Percentiles rank a stretch among this genome's conserved stretches.
phyloP scores from a whole-genome alignment of 768 basidiomycete species.

The Suillus subaureus region DNA sequence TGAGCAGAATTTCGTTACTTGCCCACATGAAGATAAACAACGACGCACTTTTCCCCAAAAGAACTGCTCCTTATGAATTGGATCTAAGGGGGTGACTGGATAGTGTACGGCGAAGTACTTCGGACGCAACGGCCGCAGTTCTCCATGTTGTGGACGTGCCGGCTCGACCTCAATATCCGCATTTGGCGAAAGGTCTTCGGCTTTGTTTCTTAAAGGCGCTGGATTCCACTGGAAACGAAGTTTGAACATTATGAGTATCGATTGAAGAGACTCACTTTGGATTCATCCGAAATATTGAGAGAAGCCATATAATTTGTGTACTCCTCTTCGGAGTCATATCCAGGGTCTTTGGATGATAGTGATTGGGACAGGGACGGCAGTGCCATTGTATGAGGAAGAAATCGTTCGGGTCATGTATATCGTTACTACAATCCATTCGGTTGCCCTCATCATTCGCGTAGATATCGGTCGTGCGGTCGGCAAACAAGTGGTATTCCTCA shows the following conservation, averaged over 20 bases:
- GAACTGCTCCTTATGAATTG: conserved; percentile 12
- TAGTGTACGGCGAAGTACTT: conserved; percentile 22
- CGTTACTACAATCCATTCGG: background rate
- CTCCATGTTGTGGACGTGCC: conserved; percentile 5
- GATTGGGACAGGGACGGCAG: background rate
- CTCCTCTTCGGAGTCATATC: conserved; percentile 25
- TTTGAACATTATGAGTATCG: background rate
- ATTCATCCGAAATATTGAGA: conserved; percentile 34
- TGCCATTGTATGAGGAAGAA: background rate
- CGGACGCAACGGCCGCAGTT: conserved; percentile 14
- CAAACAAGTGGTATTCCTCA: background rate
- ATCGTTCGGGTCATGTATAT: background rate
- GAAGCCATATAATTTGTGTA: conserved; percentile 25
- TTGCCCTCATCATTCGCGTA: background rate
- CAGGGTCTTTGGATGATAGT: background rate
- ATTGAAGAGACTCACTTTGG: conserved; percentile 20
- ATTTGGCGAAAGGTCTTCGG: conserved; percentile 32
- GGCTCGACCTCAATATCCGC: conserved; percentile 6
- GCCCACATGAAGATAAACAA: no score
- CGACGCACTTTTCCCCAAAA: conserved; percentile 26
- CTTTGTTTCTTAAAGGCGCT: conserved; percentile 29
- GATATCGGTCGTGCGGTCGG: background rate
- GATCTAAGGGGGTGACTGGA: conserved; percentile 21
- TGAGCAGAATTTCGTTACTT: background rate
- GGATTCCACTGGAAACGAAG: conserved; percentile 26